These are phyloP conservation scores for Nematocida sp. DNA, from an alignment of 371 early-diverging fungal species.

Conservation along the genomic window DNA sequence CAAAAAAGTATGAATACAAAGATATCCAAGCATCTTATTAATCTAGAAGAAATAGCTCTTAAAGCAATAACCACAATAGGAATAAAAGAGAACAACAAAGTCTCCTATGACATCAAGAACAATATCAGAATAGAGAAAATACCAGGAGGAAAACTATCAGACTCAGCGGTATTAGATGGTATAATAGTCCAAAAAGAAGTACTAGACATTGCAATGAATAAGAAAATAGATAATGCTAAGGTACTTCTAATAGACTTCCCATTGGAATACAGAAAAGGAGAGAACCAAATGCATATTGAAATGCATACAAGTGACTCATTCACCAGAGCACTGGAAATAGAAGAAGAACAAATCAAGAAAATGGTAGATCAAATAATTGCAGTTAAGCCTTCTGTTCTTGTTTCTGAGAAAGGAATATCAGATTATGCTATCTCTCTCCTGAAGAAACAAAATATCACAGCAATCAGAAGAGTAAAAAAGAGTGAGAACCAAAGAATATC, in stretches of 20 bases:
- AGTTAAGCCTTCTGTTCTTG: conserved; percentile 90
- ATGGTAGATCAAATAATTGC: conserved; percentile 87
- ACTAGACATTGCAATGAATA: conserved; percentile 97
- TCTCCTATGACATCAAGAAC: conserved; percentile 88
- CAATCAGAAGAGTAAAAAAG: conserved; percentile 93
- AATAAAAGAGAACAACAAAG: conserved; percentile 69
- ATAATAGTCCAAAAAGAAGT: conserved; percentile 98
- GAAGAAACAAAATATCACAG: conserved; percentile 90
- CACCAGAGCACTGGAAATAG: conserved; percentile 87
- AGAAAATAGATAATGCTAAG: conserved; percentile 90
- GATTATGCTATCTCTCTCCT: conserved; percentile 72
- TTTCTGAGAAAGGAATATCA: conserved; percentile 95
- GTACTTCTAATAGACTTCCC: conserved; percentile 94
- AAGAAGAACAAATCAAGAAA: conserved; percentile 93
- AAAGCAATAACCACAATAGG: conserved; percentile 84
- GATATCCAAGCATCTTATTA: conserved; percentile 83
- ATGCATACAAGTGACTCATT: conserved; percentile 89
- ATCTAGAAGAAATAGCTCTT: conserved; percentile 89
- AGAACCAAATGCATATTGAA: conserved; percentile 96
- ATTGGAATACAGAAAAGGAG: conserved; percentile 99
- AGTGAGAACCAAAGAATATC: conserved; percentile 95
- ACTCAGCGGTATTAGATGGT: conserved; percentile 90
- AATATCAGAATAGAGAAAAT: conserved; percentile 92
- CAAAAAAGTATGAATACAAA: conserved; percentile 88
- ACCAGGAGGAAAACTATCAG: conserved; percentile 89